Percentiles rank a stretch among this genome's conserved stretches.
Evolutionary conservation across 441 rosid species (phyloP).

Genomic region (Populus hybrid): DNA sequence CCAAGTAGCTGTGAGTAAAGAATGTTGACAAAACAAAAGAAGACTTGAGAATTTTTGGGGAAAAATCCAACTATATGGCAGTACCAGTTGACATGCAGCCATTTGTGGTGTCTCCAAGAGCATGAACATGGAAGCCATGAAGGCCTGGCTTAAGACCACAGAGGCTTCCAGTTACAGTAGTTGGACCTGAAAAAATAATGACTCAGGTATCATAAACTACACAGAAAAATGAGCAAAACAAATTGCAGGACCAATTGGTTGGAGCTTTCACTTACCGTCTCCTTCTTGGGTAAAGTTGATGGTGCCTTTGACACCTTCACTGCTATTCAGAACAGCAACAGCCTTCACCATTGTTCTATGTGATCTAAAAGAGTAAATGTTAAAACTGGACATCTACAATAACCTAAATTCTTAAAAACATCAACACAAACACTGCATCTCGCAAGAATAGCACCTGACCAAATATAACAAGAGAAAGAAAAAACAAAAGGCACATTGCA

Average conservation of each 20-base stretch:
- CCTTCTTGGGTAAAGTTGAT: constrained; percentile 68
- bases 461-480: not conserved
- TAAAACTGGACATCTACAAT: not conserved
- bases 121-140: constrained; percentile 92
- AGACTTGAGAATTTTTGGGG: not conserved
- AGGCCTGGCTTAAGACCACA: constrained; percentile 91
- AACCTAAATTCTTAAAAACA: not conserved
- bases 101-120: constrained; percentile 89
- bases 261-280: constrained; percentile 42
- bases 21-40: not conserved
- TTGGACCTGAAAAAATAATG: constrained; percentile 41
- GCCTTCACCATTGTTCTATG: constrained; percentile 81
- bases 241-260: not conserved
- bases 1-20: not conserved
- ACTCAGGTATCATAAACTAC: not conserved
- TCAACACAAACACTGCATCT: not conserved
- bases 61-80: not conserved
- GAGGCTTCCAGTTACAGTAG: constrained; percentile 66
- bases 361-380: constrained; percentile 50
- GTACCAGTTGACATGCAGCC: constrained; percentile 99
- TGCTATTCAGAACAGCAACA: constrained; percentile 65
- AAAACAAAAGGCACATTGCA: not conserved
- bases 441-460: not conserved
- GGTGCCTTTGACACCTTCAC: constrained; percentile 75
- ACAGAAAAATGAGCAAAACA: not conserved